Conservation (phyloP, 2,329 filamentous ascomycete genomes). For the Diaporthe aspalathi region DNA sequence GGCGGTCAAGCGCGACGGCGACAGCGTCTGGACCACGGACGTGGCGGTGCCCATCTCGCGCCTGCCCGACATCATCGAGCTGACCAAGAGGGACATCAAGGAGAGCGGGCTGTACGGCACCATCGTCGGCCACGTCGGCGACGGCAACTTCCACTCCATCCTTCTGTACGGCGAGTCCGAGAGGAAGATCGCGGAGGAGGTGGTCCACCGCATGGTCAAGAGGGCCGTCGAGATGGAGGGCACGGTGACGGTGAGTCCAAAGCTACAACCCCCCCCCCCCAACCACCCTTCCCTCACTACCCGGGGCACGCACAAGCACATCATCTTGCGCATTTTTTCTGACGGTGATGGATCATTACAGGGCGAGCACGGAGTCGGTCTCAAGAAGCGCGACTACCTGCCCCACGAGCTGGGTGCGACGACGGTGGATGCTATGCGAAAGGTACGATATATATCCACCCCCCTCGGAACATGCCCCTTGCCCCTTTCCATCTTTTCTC, state of each 20-base stretch:
- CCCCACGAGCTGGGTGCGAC: constrained; percentile 79
- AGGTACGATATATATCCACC: constrained; percentile 63
- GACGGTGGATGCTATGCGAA: constrained; percentile 86
- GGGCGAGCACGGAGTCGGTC: constrained; percentile 85
- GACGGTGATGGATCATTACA: constrained; percentile 42
- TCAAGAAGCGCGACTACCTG: constrained; percentile 88
- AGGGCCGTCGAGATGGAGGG: constrained; percentile 86
- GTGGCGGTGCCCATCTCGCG: constrained; percentile 74
- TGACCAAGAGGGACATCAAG: constrained; percentile 53
- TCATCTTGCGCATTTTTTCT: background rate
- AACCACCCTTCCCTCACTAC: background rate
- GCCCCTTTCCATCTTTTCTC: background rate
- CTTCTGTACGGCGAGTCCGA: constrained; percentile 74
- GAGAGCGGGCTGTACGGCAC: constrained; percentile 58
- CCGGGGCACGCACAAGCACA: background rate
- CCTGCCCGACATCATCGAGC: constrained; percentile 61
- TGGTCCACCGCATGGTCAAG: constrained; percentile 89
- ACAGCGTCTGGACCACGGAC: constrained; percentile 74
- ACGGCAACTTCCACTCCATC: constrained; percentile 82
- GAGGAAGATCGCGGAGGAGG: constrained; percentile 72
- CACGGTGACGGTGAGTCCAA: constrained; percentile 73
- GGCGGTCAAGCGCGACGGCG: constrained; percentile 61
- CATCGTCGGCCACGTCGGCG: constrained; percentile 79
- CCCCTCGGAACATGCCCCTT: no score
- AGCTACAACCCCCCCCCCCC: background rate